These are phyloP conservation scores for Coprinopsis sp. DNA, from an alignment of 768 basidiomycete genomes.

Conservation along the genomic window DNA sequence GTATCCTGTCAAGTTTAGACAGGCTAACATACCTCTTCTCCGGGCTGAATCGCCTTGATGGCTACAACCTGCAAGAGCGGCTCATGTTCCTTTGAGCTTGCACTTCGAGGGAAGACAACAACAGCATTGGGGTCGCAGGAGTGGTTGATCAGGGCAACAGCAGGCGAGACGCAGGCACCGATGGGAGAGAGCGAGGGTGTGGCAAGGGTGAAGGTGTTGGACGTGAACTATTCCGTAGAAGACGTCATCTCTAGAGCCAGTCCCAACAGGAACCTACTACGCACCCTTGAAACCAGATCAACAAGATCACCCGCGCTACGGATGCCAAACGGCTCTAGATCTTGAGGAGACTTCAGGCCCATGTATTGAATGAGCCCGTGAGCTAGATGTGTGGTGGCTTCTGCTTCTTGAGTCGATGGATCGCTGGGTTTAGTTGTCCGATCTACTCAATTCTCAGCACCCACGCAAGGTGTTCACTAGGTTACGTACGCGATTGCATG, in stretches of 20 bases:
- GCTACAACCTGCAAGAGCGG: slow-evolving; percentile 72
- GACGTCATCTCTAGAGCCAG: not conserved
- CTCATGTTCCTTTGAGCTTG: slow-evolving; percentile 33
- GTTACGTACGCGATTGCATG: slow-evolving; percentile 71
- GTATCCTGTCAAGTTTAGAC: not conserved
- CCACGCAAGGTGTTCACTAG: not conserved
- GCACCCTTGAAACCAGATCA: slow-evolving; percentile 66
- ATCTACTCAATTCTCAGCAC: slow-evolving; percentile 36
- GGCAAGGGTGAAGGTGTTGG: slow-evolving; percentile 87
- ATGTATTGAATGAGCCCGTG: slow-evolving; percentile 73
- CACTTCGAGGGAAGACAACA: slow-evolving; percentile 75
- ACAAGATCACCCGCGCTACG: slow-evolving; percentile 58
- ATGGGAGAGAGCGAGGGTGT: slow-evolving; percentile 73
- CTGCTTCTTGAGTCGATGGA: slow-evolving; percentile 31
- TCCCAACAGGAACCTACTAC: slow-evolving; percentile 16
- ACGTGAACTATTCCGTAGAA: slow-evolving; percentile 63
- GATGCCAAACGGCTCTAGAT: slow-evolving; percentile 55
- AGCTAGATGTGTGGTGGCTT: slow-evolving; percentile 65
- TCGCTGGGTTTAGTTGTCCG: slow-evolving; percentile 35
- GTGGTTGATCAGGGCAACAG: slow-evolving; percentile 81
- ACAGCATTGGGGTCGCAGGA: slow-evolving; percentile 86
- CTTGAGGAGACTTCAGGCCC: slow-evolving; percentile 51
- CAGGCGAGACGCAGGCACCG: slow-evolving; percentile 80
- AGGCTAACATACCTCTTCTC: slow-evolving; percentile 59
- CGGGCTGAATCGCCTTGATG: slow-evolving; percentile 53